Evolutionary conservation across 2,329 filamentous ascomycete genomes (phyloP).

Genomic region (Chaetomium sp.): DNA sequence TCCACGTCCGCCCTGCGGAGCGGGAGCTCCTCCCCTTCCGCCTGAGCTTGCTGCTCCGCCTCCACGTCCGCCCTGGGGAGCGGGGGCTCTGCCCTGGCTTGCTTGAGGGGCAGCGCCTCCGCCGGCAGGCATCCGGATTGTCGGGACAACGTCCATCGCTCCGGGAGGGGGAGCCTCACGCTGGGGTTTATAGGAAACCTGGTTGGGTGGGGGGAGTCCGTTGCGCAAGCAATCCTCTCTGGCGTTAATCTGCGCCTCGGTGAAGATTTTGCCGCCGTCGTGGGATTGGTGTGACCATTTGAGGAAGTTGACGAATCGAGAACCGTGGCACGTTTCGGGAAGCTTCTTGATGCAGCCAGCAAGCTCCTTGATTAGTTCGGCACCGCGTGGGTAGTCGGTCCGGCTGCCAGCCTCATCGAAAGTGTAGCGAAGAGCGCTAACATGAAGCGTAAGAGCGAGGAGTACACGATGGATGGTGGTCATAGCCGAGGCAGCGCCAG

Average conservation of each 20-base stretch:
- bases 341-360: background rate
- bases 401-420: background rate
- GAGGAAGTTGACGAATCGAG: background rate
- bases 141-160: too few species aligned
- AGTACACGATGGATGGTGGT: background rate
- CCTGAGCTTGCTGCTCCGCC: too few species aligned
- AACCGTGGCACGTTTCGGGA: background rate
- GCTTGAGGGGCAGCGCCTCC: background rate
- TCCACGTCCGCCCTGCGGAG: too few species aligned
- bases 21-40: too few species aligned
- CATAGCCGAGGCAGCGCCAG: background rate
- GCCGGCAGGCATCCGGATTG: too few species aligned
- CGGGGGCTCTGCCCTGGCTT: background rate
- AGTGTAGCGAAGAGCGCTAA: background rate
- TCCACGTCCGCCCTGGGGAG: too few species aligned
- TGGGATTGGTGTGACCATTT: background rate
- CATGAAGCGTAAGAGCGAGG: background rate
- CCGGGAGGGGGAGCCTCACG: too few species aligned
- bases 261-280: background rate
- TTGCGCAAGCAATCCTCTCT: background rate
- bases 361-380: background rate
- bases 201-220: background rate
- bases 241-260: background rate
- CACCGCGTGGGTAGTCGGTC: background rate
- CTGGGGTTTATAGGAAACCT: too few species aligned